Evolutionary conservation across 441 rosid genomes (phyloP), one percentile per base, ranked within the genome.

Genomic region (Euphorbia celastroides): DNA sequence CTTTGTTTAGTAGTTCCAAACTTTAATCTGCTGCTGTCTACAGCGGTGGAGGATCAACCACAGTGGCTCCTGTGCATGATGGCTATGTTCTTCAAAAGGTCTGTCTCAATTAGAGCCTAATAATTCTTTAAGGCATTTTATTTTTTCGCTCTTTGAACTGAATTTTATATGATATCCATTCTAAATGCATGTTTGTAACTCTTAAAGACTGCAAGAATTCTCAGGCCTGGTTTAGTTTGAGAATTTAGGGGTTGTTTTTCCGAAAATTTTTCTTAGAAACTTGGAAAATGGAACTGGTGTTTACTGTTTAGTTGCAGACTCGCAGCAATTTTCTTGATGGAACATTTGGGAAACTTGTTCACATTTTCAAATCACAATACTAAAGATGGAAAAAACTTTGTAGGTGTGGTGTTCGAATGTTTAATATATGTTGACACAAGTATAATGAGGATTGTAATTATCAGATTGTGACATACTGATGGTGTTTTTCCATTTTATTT

Each of bases 11-110:
- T 67, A 10, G 26, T 32, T 12, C 46, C 16, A 36, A 56, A 20
- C 16, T 28, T 52, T 74, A 34, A 25, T 64, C 34, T 62, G 64
- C 50, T 62, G 27, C 60, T 19, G 27, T 65, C 67, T 75, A 70
- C 80, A 95, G 98, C 68, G 99, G 99, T 64, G 99, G 99, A 83
- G 99, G 99, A 70, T 95, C 98, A 64, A 92, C 96, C 54, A 87
- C 93, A 64, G 84, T 92, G 70, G 86, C 97, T 69, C 98, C 99
- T 1, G 99, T 92, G 59, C 98, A 95, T 70, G 99, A 95, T 73
- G 99, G 98, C 69, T 92, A 88, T 78, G 98, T 92, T 74, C 97
- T 95, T 81, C 98, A 95, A 70, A 95, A 90, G 98, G 99, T 95
- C 80, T 52, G 27, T 66, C 8, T 52, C 50, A 31, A 71, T 46